Percentiles rank a stretch among this genome's conserved stretches.
Conservation (phyloP, 345 rosid species). For the Eucalyptus erythrocorys region DNA sequence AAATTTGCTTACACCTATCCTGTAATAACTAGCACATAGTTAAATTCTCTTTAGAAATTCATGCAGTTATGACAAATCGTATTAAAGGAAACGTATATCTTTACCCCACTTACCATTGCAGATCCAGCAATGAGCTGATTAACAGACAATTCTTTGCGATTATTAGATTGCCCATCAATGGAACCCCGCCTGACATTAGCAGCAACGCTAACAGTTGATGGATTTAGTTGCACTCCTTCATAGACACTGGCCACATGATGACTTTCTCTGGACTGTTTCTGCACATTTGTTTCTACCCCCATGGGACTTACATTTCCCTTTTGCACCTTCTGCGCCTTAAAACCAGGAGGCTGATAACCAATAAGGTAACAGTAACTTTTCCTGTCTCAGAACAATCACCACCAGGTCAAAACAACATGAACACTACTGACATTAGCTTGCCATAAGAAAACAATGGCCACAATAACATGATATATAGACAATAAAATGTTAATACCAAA, state of each 20-base stretch:
- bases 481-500: not conserved
- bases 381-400: constrained; percentile 33
- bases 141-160: not conserved
- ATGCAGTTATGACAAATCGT: not conserved
- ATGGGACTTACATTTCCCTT: not conserved
- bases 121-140: not conserved
- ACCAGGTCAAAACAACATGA: not conserved
- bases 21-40: not conserved
- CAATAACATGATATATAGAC: not conserved
- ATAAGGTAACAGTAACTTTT: constrained; percentile 27
- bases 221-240: constrained; percentile 11
- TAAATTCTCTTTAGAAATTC: not conserved
- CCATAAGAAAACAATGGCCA: not conserved
- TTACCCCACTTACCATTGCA: not conserved
- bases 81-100: not conserved
- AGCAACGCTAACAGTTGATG: not conserved
- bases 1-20: not conserved
- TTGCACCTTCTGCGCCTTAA: not conserved
- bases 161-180: not conserved
- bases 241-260: not conserved
- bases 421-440: not conserved
- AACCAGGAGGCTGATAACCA: constrained; percentile 25
- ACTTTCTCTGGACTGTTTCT: constrained; percentile 2
- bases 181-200: not conserved
- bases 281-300: constrained; percentile 1